phyloP scores from a whole-genome alignment of 129 eudicot genomes.

The Flaveria ramosissima region DNA sequence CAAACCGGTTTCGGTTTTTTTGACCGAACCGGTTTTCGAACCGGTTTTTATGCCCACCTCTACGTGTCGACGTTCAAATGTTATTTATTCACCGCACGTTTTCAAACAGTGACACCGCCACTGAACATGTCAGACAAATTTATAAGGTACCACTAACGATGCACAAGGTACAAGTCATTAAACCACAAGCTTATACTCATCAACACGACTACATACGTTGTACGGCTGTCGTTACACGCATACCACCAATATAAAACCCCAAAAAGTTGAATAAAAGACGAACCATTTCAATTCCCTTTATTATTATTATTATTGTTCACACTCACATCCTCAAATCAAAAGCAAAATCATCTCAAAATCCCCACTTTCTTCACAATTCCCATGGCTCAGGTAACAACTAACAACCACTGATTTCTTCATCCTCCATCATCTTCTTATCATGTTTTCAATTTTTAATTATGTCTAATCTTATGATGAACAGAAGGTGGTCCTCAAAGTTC shows the following conservation, averaged over 20 bases:
- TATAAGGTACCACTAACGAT: background rate
- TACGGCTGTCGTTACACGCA: constrained; percentile 20
- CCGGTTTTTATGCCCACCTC: no score
- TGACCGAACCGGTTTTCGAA: no score
- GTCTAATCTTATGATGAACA: constrained; percentile 27
- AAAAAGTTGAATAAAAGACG: background rate
- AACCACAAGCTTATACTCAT: background rate
- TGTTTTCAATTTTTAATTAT: background rate
- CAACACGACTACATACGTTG: constrained; percentile 36
- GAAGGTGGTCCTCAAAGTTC: constrained; percentile 75
- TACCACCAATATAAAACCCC: constrained; percentile 37
- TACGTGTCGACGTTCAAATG: no score
- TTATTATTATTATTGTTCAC: constrained; percentile 22
- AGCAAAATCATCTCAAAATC: constrained; percentile 10
- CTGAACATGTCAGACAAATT: no score
- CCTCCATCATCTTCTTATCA: background rate
- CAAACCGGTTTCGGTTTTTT: no score
- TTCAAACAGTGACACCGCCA: no score
- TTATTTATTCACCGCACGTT: no score
- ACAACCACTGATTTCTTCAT: constrained; percentile 18
- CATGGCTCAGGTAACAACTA: constrained; percentile 43
- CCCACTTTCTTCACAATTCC: constrained; percentile 20
- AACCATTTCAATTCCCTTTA: constrained; percentile 29
- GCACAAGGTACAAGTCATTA: constrained; percentile 7
- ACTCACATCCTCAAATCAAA: constrained; percentile 10